Percentiles rank a stretch among this genome's conserved stretches.
Evolutionary conservation across 129 eudicot species (phyloP).

Genomic region (Smallanthus sonchifolius): DNA sequence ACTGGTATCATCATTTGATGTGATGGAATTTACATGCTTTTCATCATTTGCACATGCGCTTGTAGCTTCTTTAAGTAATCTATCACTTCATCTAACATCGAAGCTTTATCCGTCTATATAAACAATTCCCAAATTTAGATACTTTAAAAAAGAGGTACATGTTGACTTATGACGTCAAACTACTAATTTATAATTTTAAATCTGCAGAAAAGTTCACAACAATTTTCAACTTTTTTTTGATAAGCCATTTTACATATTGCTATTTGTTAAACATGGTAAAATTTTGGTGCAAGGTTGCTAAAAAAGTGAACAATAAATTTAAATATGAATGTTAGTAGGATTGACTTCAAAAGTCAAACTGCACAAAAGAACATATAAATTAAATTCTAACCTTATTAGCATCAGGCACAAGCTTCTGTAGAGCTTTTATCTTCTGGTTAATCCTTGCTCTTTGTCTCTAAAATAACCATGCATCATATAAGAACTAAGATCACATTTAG

Average conservation of each 20-base stretch:
- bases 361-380: neutral
- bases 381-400: constrained; percentile 46
- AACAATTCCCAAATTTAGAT: constrained; percentile 2
- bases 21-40: constrained; percentile 48
- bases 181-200: too few species aligned
- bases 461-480: neutral
- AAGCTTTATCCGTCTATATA: constrained; percentile 80
- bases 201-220: neutral
- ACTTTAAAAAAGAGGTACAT: too few species aligned
- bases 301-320: neutral
- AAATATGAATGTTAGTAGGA: neutral
- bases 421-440: constrained; percentile 84
- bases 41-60: constrained; percentile 77
- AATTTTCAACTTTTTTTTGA: too few species aligned
- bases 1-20: constrained; percentile 60
- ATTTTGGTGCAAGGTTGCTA: neutral
- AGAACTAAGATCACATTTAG: too few species aligned
- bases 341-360: constrained; percentile 19
- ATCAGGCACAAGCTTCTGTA: constrained; percentile 79
- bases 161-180: too few species aligned
- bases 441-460: constrained; percentile 77
- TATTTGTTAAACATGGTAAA: too few species aligned
- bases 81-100: constrained; percentile 84
- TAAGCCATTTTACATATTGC: too few species aligned
- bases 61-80: constrained; percentile 72